Base-by-base conservation (phyloP, 164 flowering plant genomes). In the Saururus chinensis region DNA sequence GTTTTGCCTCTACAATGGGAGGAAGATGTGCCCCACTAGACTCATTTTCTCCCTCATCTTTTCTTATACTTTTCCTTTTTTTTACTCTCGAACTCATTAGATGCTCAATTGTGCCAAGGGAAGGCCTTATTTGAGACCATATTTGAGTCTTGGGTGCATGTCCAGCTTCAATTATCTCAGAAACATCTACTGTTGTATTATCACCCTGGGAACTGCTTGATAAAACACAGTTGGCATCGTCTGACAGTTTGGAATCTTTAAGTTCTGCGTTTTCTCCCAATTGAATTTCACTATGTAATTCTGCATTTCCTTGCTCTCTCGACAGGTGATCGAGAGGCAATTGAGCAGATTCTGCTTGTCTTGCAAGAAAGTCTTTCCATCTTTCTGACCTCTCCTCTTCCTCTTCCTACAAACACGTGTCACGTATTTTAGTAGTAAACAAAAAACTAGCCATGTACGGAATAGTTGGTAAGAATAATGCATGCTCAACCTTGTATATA, bases 331-430 rank as follows among this genome's bases (percentile, higher is more conserved):
- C 76, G 24, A 72, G 64, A 56, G 76, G 79, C 56, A 68, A 60
- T 51, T 82, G 73, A 66, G 80, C 72, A 66, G 81, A 72, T 67
- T 81, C 87, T 17, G 75, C 76, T 63, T 77, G 89, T 54, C 76
- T 79, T 65, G 82, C 84, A 65, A 95, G 68, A 63, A 95, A 91
- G 64, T 70, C 61, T 12, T 74, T 80, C 99, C 99, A 95, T 73
- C 88, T 80, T 19, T 88, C 91, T 60, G 97, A 85, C 70, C 99
- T 84, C 75, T 95, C 99, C 68, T 86, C 99, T 62, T 95, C 99
- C 79, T 95, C 99, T 72, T 87, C 97, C 99, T 95, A 60, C 51
- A 19, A 30, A 23, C 26, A 40, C 21, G 11, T 45, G 49, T 45
- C 14, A 45, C 49, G 17, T 8, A 2, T 12, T 45, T 8, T 17